Base-by-base conservation (phyloP, 2,329 filamentous ascomycete species). In the Diplocarpon mali region DNA sequence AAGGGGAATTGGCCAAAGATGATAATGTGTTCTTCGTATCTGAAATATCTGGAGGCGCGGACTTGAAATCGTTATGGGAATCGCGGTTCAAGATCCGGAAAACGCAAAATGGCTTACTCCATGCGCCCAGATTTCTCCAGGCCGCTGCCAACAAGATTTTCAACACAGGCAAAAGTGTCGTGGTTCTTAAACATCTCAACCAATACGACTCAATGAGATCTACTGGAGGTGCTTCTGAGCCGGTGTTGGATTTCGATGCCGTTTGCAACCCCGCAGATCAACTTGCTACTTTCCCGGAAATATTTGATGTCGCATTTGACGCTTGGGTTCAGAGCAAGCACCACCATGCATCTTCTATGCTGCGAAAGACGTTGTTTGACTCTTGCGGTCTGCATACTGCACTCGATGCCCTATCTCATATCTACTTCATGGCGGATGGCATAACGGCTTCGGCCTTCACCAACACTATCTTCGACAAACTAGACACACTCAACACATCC, bases 101-200 rank as follows among this genome's bases (percentile, higher is more conserved):
- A 11, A 76, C 78, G 1, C 62, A 71, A 2, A 68, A 77, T 35
- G 78, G 80, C 13, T 65, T 66, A 1, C 62, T 88, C 1, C 78
- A 83, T 54, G 80, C 82, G 0, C 89, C 90, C 0, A 71, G 67
- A 2, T 95, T 95, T 52, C 69, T 95, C 4, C 76, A 80, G 32
- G 72, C 80, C 2, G 75, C 80, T 2, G 78, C 77, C 0, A 66
- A 69, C 17, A 83, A 80, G 50, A 86, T 95, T 31, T 90, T 95
- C 56, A 87, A 81, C 1, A 81, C 86, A 1, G 90, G 90, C 0
- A 95, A 95, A 64, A 93, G 83, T 55, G 80, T 92, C 44, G 77
- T 92, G 1, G 83, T 95, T 36, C 66, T 95, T n/a, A 81, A 80
- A 48, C 75, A 82, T 38, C 69, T 95, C 10, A 76, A 79, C 34